phyloP scores from a whole-genome alignment of 1,284 basidiomycete genomes.

The Caloboletus inedulis region DNA sequence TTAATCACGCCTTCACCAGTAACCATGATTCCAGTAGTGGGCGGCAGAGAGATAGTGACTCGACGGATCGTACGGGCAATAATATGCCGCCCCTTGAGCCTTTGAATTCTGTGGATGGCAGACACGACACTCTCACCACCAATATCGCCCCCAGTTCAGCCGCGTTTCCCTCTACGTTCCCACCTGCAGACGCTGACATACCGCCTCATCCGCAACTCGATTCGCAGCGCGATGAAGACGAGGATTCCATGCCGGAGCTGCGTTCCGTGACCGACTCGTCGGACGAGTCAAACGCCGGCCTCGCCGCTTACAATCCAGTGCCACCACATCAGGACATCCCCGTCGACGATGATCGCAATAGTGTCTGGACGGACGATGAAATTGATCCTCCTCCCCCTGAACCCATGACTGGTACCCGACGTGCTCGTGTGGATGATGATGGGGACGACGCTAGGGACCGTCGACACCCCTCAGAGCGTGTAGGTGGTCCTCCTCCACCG shows the following conservation, averaged over 20 bases:
- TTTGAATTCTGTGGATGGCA: background rate
- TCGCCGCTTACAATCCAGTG: constrained; percentile 35
- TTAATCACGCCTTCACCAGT: constrained; percentile 31
- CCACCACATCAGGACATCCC: constrained; percentile 4
- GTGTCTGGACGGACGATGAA: constrained; percentile 32
- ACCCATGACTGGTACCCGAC: constrained; percentile 35
- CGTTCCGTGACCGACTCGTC: constrained; percentile 38
- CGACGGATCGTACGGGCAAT: background rate
- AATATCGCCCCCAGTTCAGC: constrained; percentile 3
- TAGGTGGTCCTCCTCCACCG: constrained; percentile 14
- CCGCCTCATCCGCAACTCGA: constrained; percentile 5
- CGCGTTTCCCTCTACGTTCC: background rate
- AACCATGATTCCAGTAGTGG: constrained; percentile 6
- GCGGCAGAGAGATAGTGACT: background rate
- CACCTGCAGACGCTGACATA: constrained; percentile 5
- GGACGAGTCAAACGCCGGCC: constrained; percentile 28
- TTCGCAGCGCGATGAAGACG: constrained; percentile 23
- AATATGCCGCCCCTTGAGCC: constrained; percentile 4
- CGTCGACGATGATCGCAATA: constrained; percentile 34
- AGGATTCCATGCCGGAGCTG: constrained; percentile 43
- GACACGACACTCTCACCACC: constrained; percentile 3
- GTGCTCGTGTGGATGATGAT: constrained; percentile 53
- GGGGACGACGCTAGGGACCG: constrained; percentile 53
- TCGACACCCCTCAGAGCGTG: constrained; percentile 56
- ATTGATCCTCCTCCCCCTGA: constrained; percentile 24